Conservation (phyloP, 257 asterid genomes). For the Leonotis leonurus region DNA sequence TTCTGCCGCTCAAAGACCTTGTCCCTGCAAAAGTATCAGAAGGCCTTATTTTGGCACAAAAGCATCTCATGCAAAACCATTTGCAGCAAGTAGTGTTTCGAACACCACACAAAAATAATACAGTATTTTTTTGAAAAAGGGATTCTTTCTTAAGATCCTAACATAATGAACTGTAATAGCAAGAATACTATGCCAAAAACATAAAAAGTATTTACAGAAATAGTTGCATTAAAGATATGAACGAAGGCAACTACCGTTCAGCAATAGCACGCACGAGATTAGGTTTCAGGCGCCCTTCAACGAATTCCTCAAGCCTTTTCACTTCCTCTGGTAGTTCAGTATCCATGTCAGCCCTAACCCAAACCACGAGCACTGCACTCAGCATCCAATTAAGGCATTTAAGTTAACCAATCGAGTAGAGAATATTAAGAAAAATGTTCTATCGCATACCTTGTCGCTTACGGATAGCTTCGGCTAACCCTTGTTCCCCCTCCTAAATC, state of each 20-base stretch:
- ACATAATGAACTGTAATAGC: not conserved
- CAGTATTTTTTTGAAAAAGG: not conserved
- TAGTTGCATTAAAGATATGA: not conserved
- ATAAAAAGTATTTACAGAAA: not conserved
- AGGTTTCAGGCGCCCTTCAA: constrained; percentile 79
- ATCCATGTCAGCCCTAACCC: constrained; percentile 52
- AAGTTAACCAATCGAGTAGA: not conserved
- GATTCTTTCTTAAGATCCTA: not conserved
- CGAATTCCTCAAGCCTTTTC: constrained; percentile 61
- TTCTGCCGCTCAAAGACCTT: constrained; percentile 80
- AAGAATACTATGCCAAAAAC: not conserved
- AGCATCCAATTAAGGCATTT: not conserved
- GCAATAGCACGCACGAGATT: constrained; percentile 75
- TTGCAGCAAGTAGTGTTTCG: no score
- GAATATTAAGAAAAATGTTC: no score
- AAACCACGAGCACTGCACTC: not conserved
- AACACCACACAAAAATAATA: not conserved
- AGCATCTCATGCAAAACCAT: no score
- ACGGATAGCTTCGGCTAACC: no score
- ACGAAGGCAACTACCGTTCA: constrained; percentile 44
- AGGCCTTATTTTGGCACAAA: not conserved
- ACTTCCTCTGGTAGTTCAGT: constrained; percentile 44
- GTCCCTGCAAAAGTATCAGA: constrained; percentile 56
- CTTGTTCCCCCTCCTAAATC: no score
- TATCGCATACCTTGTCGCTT: no score